A percentile compares a stretch with the other conserved stretches of the same genome.
Conservation (phyloP, 495 filamentous ascomycete genomes). For the Aspergillus homomorphus region DNA sequence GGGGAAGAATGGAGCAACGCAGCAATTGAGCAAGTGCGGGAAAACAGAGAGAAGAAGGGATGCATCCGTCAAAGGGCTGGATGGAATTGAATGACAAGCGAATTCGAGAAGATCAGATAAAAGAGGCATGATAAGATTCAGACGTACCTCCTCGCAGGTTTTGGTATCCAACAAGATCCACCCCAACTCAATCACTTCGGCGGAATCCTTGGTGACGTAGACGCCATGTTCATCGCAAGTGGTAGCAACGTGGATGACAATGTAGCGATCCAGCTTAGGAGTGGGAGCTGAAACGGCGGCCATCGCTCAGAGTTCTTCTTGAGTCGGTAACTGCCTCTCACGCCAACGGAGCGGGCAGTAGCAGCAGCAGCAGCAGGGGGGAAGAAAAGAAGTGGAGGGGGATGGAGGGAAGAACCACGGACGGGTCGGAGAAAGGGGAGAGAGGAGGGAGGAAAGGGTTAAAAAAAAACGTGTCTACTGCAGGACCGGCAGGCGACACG, state of each 20-base stretch:
- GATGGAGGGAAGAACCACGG: conserved; percentile 8
- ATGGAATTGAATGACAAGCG: conserved; percentile 10
- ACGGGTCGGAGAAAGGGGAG: conserved; percentile 13
- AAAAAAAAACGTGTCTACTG: conserved; percentile 29
- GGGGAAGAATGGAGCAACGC: background rate
- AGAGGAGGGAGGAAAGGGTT: background rate
- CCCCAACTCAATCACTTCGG: conserved; percentile 97
- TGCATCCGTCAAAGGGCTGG: conserved; percentile 15
- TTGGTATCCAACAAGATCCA: conserved; percentile 95
- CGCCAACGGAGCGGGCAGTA: conserved; percentile 32
- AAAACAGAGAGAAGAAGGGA: conserved; percentile 8
- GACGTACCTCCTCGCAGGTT: conserved; percentile 81
- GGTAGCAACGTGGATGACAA: conserved; percentile 96
- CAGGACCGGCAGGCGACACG: conserved; percentile 36
- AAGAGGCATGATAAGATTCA: conserved; percentile 8
- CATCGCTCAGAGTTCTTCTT: conserved; percentile 32
- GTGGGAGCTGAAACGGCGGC: conserved; percentile 49
- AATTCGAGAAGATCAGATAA: background rate
- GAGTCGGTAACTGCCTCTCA: conserved; percentile 11
- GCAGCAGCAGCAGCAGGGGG: conserved; percentile 25
- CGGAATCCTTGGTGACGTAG: conserved; percentile 98
- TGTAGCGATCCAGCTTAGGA: conserved; percentile 84
- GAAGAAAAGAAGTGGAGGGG: conserved; percentile 19
- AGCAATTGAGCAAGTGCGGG: background rate
- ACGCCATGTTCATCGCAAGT: conserved; percentile 99